Base-by-base conservation (phyloP, 768 basidiomycete species). In the Hydnum rufescens region DNA sequence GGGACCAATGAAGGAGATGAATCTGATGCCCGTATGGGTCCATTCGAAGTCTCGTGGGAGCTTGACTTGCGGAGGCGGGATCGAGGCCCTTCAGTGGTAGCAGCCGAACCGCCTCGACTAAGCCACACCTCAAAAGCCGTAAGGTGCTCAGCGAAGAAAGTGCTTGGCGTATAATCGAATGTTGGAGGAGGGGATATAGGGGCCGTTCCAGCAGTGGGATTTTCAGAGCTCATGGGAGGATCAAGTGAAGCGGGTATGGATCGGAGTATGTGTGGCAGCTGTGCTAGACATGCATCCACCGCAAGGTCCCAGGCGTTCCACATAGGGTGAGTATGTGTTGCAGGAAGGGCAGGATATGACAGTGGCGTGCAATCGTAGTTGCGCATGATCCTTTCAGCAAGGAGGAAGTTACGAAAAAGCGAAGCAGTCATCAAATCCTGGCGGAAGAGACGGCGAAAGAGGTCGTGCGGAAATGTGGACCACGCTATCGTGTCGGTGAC, bases 41-140 rank as follows among this genome's bases (percentile, higher is more conserved):
- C 82, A 22, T 71, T 64, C 6, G 6, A 6, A 18, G 13, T 25
- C 16, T 50, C 28, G 26, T 28, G 8, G 13, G 25, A 6, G 28
- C 32, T 16, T 32, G 6, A 29, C 13, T 16, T 6, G 13, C 44
- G 16, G 36, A 39, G 13, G 13, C 36, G 68, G 3, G 84, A 82
- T 60, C 82, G 62, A 0, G 82, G 83, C 0, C 85, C 86, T 26
- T 74, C 74, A 56, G 74, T 78, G 1, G 83, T 85, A 50, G 87
- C 66, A 0, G 85, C 85, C 2, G 84, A 85, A 1, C 85, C 88
- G 18, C 92, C 89, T 44, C 92, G 77, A 3, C 87, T 87, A 57
- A 99, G 87, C 95, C 93, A 99, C 26, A 97, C 87, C 62, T 96
- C 88, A 60, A 99, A 97, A 1, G 93, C 95, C 0, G 88, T 92